These are phyloP conservation scores for Simplicillium aogashimaense DNA, from an alignment of 2,329 filamentous ascomycete genomes.

Conservation along the genomic window DNA sequence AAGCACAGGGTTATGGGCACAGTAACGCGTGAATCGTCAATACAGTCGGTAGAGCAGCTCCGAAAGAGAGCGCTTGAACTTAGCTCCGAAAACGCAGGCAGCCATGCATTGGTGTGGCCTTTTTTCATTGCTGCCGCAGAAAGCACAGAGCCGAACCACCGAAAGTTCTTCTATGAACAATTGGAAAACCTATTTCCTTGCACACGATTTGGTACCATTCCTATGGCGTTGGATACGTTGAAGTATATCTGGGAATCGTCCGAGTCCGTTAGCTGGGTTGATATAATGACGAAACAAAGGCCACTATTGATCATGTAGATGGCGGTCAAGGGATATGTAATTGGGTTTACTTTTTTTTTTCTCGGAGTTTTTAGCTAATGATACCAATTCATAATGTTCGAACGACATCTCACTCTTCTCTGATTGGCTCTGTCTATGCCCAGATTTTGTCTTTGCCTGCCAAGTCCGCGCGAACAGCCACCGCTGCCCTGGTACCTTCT, in stretches of 20 bases:
- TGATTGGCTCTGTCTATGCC: not conserved
- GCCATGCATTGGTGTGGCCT: slow-evolving; percentile 28
- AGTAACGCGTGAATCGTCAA: slow-evolving; percentile 11
- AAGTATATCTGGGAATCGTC: slow-evolving; percentile 21
- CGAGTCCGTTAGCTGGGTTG: slow-evolving; percentile 15
- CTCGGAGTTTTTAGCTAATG: not conserved
- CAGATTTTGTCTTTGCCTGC: slow-evolving; percentile 1
- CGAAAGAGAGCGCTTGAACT: slow-evolving; percentile 18
- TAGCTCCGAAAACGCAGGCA: slow-evolving; percentile 16
- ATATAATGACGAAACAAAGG: slow-evolving; percentile 16
- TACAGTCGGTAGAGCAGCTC: slow-evolving; percentile 19
- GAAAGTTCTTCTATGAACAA: slow-evolving; percentile 21
- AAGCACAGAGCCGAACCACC: slow-evolving; percentile 21
- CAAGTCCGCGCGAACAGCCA: slow-evolving; percentile 7
- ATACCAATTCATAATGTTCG: not conserved
- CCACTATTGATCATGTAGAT: slow-evolving; percentile 19
- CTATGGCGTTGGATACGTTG: slow-evolving; percentile 21
- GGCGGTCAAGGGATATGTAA: not conserved
- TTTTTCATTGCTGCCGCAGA: slow-evolving; percentile 29
- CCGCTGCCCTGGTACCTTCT: slow-evolving; percentile 26
- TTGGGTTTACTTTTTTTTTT: not conserved
- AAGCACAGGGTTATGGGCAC: slow-evolving; percentile 10
- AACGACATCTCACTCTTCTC: not conserved
- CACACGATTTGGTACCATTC: slow-evolving; percentile 27
- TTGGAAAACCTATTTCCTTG: slow-evolving; percentile 17